phyloP scores from a whole-genome alignment of 2,329 filamentous ascomycete genomes.

The Fusarium verticillioides region DNA sequence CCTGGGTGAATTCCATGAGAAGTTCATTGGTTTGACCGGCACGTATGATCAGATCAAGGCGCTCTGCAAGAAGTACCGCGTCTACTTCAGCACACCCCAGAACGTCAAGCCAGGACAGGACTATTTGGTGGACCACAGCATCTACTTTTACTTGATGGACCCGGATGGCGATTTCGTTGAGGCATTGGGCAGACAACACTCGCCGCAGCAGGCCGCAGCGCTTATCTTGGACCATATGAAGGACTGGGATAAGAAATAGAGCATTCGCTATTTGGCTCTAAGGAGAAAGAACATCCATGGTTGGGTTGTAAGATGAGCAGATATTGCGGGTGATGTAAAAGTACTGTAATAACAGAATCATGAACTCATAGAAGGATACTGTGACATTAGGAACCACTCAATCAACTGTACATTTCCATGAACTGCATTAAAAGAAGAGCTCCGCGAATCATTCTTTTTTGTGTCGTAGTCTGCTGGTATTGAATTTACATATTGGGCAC shows the following conservation, averaged over 20 bases:
- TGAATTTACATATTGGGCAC: background rate
- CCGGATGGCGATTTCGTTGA: constrained; percentile 98
- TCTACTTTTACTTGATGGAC: constrained; percentile 99
- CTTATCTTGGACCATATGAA: constrained; percentile 89
- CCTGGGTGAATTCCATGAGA: constrained; percentile 88
- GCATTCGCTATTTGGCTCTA: background rate
- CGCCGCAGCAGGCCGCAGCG: constrained; percentile 83
- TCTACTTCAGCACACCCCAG: constrained; percentile 95
- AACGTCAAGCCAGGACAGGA: constrained; percentile 93
- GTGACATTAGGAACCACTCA: constrained; percentile 43
- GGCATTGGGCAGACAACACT: constrained; percentile 94
- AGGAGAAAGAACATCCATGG: constrained; percentile 17
- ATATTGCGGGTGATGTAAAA: constrained; percentile 40
- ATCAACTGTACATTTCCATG: constrained; percentile 41
- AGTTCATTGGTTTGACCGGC: constrained; percentile 89
- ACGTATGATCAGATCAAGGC: constrained; percentile 94
- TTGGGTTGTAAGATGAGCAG: constrained; percentile 33
- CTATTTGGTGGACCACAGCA: constrained; percentile 98
- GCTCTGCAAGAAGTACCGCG: constrained; percentile 93
- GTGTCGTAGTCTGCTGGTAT: background rate
- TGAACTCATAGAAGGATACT: constrained; percentile 39
- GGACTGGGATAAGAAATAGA: constrained; percentile 56
- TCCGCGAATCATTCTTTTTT: background rate
- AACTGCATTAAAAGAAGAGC: background rate
- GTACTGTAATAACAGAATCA: constrained; percentile 42